These are phyloP conservation scores for Fennellomyces sp. DNA, from an alignment of 371 early-diverging fungal species.

Conservation along the genomic window DNA sequence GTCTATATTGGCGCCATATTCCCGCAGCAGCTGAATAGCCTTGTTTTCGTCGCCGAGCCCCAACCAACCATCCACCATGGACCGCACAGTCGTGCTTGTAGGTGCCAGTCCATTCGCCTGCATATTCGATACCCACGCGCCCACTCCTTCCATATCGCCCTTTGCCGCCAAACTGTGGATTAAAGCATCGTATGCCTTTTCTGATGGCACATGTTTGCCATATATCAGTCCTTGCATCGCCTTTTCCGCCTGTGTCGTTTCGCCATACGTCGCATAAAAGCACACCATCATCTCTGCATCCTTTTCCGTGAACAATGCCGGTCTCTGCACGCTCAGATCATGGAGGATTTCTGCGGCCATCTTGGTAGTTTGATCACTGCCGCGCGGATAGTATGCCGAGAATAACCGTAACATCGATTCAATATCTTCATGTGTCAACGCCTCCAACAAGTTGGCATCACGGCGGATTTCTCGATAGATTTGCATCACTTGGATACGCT, in stretches of 20 bases:
- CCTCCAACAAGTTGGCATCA: slow-evolving; percentile 8
- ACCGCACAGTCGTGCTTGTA: slow-evolving; percentile 10
- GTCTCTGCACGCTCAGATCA: slow-evolving; percentile 7
- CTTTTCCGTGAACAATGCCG: not conserved
- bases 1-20: slow-evolving; percentile 1
- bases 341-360: slow-evolving; percentile 10
- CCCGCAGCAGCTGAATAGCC: slow-evolving; percentile 14
- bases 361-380: not conserved
- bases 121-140: slow-evolving; percentile 27
- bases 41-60: slow-evolving; percentile 9
- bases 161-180: slow-evolving; percentile 25
- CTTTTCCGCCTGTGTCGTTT: slow-evolving; percentile 16
- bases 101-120: not conserved
- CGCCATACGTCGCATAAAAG: slow-evolving; percentile 12
- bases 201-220: slow-evolving; percentile 13
- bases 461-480: slow-evolving; percentile 3
- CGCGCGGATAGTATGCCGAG: slow-evolving; percentile 11
- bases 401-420: slow-evolving; percentile 11
- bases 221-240: slow-evolving; percentile 9
- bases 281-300: slow-evolving; percentile 7
- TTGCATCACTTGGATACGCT: slow-evolving; percentile 2
- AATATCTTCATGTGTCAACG: slow-evolving; percentile 16
- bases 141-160: slow-evolving; percentile 13
- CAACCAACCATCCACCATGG: slow-evolving; percentile 22
- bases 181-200: slow-evolving; percentile 25